These are phyloP conservation scores for Pseudozyma flocculosa DNA, from an alignment of 1,284 basidiomycete genomes.

Conservation along the genomic window DNA sequence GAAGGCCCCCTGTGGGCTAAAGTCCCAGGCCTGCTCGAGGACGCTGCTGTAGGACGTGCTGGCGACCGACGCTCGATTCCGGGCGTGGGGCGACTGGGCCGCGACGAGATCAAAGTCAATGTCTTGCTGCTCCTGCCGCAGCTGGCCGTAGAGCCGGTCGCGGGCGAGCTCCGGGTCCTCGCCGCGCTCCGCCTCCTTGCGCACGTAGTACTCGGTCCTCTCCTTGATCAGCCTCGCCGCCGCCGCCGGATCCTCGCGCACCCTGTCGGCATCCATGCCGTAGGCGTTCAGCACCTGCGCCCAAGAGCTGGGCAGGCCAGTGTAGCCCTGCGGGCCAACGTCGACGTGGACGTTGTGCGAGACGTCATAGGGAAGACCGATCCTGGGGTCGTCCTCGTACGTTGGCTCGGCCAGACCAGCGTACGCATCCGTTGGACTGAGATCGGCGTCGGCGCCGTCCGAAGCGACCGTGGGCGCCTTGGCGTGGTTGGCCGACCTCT, in stretches of 20 bases:
- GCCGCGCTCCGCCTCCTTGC: slow-evolving; percentile 24
- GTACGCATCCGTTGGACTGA: background rate
- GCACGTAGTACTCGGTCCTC: slow-evolving; percentile 29
- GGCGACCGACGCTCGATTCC: slow-evolving; percentile 21
- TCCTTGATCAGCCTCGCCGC: slow-evolving; percentile 22
- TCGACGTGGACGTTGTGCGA: slow-evolving; percentile 50
- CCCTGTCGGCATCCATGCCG: slow-evolving; percentile 20
- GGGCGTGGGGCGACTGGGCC: no score
- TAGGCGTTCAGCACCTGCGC: slow-evolving; percentile 29
- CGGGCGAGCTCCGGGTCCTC: slow-evolving; percentile 15
- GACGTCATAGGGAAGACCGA: slow-evolving; percentile 42
- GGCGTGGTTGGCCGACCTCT: no score
- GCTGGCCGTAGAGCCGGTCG: slow-evolving; percentile 14
- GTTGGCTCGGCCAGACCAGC: background rate
- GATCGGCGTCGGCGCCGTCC: no score
- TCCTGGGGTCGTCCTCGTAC: slow-evolving; percentile 30
- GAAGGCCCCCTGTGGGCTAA: slow-evolving; percentile 13
- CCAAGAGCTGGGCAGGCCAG: slow-evolving; percentile 41
- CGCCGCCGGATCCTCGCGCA: slow-evolving; percentile 19
- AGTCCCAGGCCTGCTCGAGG: slow-evolving; percentile 32
- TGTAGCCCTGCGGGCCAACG: slow-evolving; percentile 43
- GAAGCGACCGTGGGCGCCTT: no score
- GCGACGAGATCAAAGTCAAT: slow-evolving; percentile 7
- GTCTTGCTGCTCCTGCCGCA: slow-evolving; percentile 10
- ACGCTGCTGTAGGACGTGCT: slow-evolving; percentile 46